Evolutionary conservation across 257 asterid genomes (phyloP), one percentile per base, ranked within the genome.

Genomic region (Solanum pinnatisectum): DNA sequence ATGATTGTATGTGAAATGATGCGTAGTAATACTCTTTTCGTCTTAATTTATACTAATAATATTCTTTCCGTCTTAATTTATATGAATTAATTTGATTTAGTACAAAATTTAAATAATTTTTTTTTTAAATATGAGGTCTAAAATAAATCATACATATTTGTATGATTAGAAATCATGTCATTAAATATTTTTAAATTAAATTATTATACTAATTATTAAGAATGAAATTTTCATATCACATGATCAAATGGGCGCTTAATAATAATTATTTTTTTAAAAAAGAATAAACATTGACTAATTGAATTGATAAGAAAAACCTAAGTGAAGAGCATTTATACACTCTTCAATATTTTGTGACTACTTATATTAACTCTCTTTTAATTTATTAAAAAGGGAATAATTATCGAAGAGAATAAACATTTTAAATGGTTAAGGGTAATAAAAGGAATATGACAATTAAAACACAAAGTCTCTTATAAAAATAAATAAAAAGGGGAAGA

Each of bases 31-130:
- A 13, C 7, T 14, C 8, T 46, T 46, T 46, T 14, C 3, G 20
- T 46, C 20, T 6, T 46, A 46, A 46, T 46, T 46, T 46, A 46
- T 46, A 46, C 14, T 2, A 33, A 33, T 33, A 33, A 3, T 33
- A 33, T 33, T 33, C 4, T 33, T 33, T 33, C 3, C 35, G 1
- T 33, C 35, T 33, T 33, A 33, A 33, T 33, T 33, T 3, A 33
- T 33, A 33, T 33, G 4, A 46, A 46, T 46, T 46, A 46, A 5
- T 14, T 46, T 46, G 8, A 46, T 0, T 5, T 46, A 2, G 2
- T 1, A 46, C 3, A 0, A 4, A 10, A 2, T 10, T 42, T 0
- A 10, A 42, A 42, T 10, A 42, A 44, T n/a, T n/a, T n/a, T n/a
- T n/a, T n/a, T n/a, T 49, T 15, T 5, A 49, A 49, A 49, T 49